Conservation (phyloP, 2,329 filamentous ascomycete species). For the Fusarium aywerte region DNA sequence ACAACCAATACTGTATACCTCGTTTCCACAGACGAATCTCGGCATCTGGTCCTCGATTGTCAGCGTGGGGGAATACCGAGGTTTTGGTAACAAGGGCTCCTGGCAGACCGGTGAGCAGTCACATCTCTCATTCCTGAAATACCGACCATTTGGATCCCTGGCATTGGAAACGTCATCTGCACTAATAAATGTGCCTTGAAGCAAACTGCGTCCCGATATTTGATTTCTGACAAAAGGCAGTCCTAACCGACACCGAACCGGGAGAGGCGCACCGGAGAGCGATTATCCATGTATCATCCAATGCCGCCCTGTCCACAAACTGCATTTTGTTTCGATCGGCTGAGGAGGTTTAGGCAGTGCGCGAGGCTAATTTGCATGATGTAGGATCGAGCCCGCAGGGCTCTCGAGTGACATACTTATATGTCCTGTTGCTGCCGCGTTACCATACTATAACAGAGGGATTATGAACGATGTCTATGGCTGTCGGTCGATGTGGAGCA, state of each 20-base stretch:
- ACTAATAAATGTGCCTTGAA: constrained; percentile 12
- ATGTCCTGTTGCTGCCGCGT: constrained; percentile 17
- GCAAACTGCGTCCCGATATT: constrained; percentile 14
- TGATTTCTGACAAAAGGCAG: constrained; percentile 23
- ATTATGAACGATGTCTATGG: constrained; percentile 2
- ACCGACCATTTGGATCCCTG: constrained; percentile 31
- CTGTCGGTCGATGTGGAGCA: constrained; percentile 1
- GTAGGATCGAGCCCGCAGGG: constrained; percentile 17
- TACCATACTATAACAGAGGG: constrained; percentile 12
- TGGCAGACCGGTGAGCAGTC: constrained; percentile 42
- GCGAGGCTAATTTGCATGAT: constrained; percentile 3
- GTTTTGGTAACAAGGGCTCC: constrained; percentile 37
- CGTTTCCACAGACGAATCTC: constrained; percentile 15
- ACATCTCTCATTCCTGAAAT: constrained; percentile 29
- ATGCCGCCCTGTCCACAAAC: constrained; percentile 1
- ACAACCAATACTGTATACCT: constrained; percentile 3
- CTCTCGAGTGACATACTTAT: constrained; percentile 31
- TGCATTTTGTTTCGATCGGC: constrained; percentile 3
- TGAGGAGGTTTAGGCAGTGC: constrained; percentile 8
- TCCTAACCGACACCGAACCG: constrained; percentile 18
- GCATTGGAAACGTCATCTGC: constrained; percentile 21
- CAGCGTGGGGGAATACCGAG: constrained; percentile 35
- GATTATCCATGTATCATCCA: constrained; percentile 1
- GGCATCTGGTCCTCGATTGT: constrained; percentile 18
- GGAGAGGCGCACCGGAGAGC: constrained; percentile 18